Conservation (phyloP, 2,329 filamentous ascomycete genomes). For the Beauveria brongniartii region DNA sequence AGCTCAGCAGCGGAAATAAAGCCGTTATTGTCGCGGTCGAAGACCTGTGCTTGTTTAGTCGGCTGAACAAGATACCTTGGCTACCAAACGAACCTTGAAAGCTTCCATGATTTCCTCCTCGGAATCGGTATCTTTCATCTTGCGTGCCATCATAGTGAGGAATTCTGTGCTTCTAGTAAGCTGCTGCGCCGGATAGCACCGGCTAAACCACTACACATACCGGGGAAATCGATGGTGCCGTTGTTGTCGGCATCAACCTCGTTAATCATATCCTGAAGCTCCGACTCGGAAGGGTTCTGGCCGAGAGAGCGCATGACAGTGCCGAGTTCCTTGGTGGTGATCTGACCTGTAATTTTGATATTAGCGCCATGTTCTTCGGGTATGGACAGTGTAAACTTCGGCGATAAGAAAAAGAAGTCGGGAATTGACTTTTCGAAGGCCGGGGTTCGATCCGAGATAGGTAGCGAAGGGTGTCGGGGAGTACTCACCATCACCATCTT, state of each 20-base stretch:
- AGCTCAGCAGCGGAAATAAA: conserved; percentile 86
- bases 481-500: conserved; percentile 84
- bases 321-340: conserved; percentile 84
- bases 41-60: conserved; percentile 41
- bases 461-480: not conserved
- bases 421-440: not conserved
- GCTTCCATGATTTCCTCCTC: conserved; percentile 86
- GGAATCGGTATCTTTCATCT: conserved; percentile 90
- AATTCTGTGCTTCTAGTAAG: conserved; percentile 51
- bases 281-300: conserved; percentile 83
- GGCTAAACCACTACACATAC: conserved; percentile 39
- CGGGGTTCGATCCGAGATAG: not conserved
- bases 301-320: conserved; percentile 87
- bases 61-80: too few relatives aligned
- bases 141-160: conserved; percentile 87
- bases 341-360: conserved; percentile 56
- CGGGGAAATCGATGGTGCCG: conserved; percentile 84
- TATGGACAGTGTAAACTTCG: not conserved
- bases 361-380: not conserved
- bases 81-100: conserved; percentile 59
- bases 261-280: conserved; percentile 91
- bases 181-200: not conserved
- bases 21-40: conserved; percentile 85
- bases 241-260: conserved; percentile 91
- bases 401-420: not conserved